These are phyloP conservation scores for Mucor circinelloides DNA, from an alignment of 371 early-diverging fungal species.

Conservation along the genomic window DNA sequence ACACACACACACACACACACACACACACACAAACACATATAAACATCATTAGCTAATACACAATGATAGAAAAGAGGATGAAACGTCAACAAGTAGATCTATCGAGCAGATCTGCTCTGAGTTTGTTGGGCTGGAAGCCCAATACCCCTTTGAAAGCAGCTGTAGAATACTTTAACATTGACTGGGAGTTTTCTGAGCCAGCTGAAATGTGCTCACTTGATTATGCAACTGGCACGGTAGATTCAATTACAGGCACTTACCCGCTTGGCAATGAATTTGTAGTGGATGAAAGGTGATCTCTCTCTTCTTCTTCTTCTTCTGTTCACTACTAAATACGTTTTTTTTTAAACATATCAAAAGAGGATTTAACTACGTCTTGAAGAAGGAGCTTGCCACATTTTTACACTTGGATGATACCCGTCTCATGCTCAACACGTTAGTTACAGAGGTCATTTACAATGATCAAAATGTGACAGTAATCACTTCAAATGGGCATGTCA, in stretches of 20 bases:
- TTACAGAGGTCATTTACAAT: constrained; percentile 36
- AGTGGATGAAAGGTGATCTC: constrained; percentile 34
- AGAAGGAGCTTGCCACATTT: constrained; percentile 32
- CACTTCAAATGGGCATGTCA: constrained; percentile 32
- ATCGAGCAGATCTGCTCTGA: constrained; percentile 39
- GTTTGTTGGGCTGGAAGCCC: constrained; percentile 40
- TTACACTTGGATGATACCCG: constrained; percentile 26
- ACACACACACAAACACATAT: background rate
- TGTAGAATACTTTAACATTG: constrained; percentile 49
- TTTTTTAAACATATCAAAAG: constrained; percentile 9
- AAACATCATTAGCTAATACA: background rate
- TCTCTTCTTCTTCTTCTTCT: background rate
- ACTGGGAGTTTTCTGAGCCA: constrained; percentile 55
- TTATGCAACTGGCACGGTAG: constrained; percentile 42
- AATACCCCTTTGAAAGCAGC: constrained; percentile 43
- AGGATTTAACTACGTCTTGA: constrained; percentile 46
- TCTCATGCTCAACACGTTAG: constrained; percentile 35
- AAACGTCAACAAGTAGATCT: constrained; percentile 38
- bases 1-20: background rate
- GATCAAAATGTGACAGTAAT: constrained; percentile 30
- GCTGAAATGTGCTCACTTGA: constrained; percentile 48
- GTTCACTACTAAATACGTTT: background rate
- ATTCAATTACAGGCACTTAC: constrained; percentile 33
- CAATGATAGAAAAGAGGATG: constrained; percentile 27
- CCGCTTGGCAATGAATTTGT: constrained; percentile 50